Percentiles rank a stretch among this genome's conserved stretches.
Conservation (phyloP, 208 protist species). For the Trypanosoma scelopori region DNA sequence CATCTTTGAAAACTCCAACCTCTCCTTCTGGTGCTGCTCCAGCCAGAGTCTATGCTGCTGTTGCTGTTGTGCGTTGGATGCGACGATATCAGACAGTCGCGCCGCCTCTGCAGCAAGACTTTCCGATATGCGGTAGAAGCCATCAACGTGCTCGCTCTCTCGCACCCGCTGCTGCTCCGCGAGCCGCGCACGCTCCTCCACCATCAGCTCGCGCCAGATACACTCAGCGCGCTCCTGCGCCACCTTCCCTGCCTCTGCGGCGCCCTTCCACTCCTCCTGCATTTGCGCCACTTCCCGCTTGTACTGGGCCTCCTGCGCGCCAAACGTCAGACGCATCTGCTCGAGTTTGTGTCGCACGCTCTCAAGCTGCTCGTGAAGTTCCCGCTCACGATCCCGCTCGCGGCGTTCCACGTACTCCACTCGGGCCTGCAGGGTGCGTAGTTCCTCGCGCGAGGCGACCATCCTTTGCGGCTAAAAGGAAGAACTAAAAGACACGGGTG, state of each 20-base stretch:
- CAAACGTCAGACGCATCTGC: not conserved
- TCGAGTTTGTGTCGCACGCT: not conserved
- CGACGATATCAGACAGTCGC: slow-evolving; percentile 9
- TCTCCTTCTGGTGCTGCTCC: slow-evolving; percentile 3
- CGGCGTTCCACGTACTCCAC: slow-evolving; percentile 22
- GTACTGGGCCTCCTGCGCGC: not conserved
- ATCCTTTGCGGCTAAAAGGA: not conserved
- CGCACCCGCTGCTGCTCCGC: not conserved
- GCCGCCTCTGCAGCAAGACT: not conserved
- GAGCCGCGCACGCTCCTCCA: slow-evolving; percentile 11
- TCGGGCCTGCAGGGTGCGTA: slow-evolving; percentile 9
- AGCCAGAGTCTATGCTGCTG: slow-evolving; percentile 8
- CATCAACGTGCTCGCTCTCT: not conserved
- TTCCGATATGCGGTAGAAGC: slow-evolving; percentile 1
- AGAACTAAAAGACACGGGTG: not conserved
- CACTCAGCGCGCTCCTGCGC: slow-evolving; percentile 3
- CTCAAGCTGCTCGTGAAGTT: slow-evolving; percentile 11
- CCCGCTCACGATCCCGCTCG: slow-evolving; percentile 20
- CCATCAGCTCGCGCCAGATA: slow-evolving; percentile 15
- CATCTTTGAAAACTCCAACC: slow-evolving; percentile 7
- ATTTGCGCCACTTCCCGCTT: slow-evolving; percentile 5
- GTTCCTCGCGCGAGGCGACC: slow-evolving; percentile 6
- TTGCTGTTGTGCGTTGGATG: not conserved
- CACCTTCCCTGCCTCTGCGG: not conserved
- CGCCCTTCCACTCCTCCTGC: slow-evolving; percentile 11